A percentile compares a stretch with the other conserved stretches of the same genome.
Conservation (phyloP, 768 basidiomycete genomes). For the Gyrodon lividus region DNA sequence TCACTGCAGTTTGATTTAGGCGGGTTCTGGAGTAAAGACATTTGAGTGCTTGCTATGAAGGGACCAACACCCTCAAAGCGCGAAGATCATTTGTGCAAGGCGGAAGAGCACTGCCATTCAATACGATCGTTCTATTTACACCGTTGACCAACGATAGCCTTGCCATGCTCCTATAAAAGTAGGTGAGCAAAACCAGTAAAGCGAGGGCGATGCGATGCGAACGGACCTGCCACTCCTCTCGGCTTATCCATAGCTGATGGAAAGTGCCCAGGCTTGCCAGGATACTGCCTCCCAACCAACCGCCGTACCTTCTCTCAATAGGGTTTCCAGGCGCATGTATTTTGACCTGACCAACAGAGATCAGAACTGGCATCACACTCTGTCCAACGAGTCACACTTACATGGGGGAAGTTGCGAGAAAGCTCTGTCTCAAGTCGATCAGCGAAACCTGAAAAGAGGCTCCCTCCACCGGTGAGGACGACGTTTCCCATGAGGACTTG, state of each 20-base stretch:
- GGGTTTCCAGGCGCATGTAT: conserved; percentile 91
- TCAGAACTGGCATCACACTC: conserved; percentile 6
- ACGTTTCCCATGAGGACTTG: conserved; percentile 90
- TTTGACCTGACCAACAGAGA: conserved; percentile 61
- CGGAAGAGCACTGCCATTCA: not conserved
- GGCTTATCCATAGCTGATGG: conserved; percentile 95
- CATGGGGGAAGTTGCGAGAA: conserved; percentile 70
- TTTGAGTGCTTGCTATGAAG: no score
- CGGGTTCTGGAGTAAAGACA: no score
- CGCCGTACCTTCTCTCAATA: conserved; percentile 84
- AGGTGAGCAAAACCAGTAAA: conserved; percentile 3
- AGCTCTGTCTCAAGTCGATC: conserved; percentile 84
- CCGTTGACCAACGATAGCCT: conserved; percentile 76
- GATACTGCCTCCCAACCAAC: conserved; percentile 96
- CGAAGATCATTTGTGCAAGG: not conserved
- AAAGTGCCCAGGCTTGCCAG: conserved; percentile 94
- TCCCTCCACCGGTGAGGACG: conserved; percentile 94
- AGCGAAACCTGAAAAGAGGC: conserved; percentile 78
- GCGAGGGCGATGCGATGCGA: not conserved
- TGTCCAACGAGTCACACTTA: conserved; percentile 38
- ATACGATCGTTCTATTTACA: conserved; percentile 59
- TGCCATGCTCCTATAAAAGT: conserved; percentile 69
- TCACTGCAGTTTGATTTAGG: not conserved
- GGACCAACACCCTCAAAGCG: no score
- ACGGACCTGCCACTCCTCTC: conserved; percentile 87